Evolutionary conservation across 768 basidiomycete genomes (phyloP), one percentile per base, ranked within the genome.

Genomic region (Calocera viscosa): DNA sequence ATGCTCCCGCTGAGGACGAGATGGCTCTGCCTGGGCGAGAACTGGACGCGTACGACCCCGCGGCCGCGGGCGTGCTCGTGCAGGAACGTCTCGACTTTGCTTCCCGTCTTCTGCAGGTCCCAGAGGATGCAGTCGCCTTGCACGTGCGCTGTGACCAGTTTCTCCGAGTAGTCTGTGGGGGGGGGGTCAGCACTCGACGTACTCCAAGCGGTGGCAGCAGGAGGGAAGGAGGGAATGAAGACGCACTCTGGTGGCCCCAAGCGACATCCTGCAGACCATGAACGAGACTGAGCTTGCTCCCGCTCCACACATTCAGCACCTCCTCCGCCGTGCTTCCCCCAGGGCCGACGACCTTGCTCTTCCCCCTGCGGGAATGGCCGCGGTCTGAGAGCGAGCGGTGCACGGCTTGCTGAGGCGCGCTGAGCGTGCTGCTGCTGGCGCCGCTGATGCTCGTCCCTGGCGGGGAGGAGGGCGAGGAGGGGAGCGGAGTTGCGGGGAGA

Each of bases 101-200:
- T 28, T 10, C 53, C 53, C 10, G 53, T 26, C 24, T 32, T 26
- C 19, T 60, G 53, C 16, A 60, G 53, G 30, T 60, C 53, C 53
- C 53, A 60, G 53, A 60, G 53, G 53, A 60, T 26, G 30, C 53
- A 60, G 53, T 60, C 53, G 24, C 53, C 53, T 32, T 60, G 53
- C 53, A 60, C 24, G 30, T 60, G 53, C 3, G 53, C 53, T 11
- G 53, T 60, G 2, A 60, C 26, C 5, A 60, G 53, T 60, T 60
- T 60, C 19, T 60, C 53, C 5, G 53, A 60, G 30, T 60, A 60
- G 53, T 60, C 53, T 60, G 53, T 22, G 19, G 19, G 43, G 43
- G 43, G 16, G 43, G 43, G 19, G 53, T 5, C 8, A 47, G 5
- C 8, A 47, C 8, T 19, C 7, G 19, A 47, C 19, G 24, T 19